Percentiles rank a stretch among this genome's conserved stretches.
Evolutionary conservation across 2,329 filamentous ascomycete genomes (phyloP).

Genomic region (Claviceps spartinae): DNA sequence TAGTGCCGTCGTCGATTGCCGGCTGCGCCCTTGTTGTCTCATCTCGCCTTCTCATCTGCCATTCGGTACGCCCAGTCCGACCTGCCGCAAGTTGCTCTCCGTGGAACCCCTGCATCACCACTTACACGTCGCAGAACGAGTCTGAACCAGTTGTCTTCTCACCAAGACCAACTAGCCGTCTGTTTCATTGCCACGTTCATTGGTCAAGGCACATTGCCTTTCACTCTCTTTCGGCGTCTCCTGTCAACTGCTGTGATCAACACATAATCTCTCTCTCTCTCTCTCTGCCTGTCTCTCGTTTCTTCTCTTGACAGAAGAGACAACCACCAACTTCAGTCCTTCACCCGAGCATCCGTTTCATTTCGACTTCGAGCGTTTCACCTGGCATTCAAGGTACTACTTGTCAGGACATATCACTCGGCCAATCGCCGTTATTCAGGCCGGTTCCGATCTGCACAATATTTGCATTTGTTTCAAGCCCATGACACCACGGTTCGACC

Average conservation of each 20-base stretch:
- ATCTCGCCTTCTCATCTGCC: background rate
- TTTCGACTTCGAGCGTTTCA: background rate
- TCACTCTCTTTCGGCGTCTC: background rate
- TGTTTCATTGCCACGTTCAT: slow-evolving; percentile 1
- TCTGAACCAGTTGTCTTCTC: slow-evolving; percentile 2
- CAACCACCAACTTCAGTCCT: background rate
- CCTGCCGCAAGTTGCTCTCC: background rate
- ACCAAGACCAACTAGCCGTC: slow-evolving; percentile 1
- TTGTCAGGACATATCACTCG: background rate
- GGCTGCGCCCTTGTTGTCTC: background rate
- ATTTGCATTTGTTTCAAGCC: background rate
- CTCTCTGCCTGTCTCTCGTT: background rate
- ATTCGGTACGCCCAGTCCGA: background rate
- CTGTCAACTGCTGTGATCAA: background rate
- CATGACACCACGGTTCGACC: background rate
- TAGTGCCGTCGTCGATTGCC: background rate
- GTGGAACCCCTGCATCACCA: slow-evolving; percentile 5
- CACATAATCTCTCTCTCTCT: background rate
- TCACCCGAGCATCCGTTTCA: background rate
- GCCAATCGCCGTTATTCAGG: background rate
- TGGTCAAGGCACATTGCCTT: background rate
- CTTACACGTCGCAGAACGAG: slow-evolving; percentile 7
- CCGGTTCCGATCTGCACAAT: background rate
- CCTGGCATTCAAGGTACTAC: background rate
- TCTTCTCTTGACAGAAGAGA: background rate